Evolutionary conservation across 1,139 yeast genomes (phyloP), one percentile per base, ranked within the genome.

Genomic region (Taphrina flavorubra): DNA sequence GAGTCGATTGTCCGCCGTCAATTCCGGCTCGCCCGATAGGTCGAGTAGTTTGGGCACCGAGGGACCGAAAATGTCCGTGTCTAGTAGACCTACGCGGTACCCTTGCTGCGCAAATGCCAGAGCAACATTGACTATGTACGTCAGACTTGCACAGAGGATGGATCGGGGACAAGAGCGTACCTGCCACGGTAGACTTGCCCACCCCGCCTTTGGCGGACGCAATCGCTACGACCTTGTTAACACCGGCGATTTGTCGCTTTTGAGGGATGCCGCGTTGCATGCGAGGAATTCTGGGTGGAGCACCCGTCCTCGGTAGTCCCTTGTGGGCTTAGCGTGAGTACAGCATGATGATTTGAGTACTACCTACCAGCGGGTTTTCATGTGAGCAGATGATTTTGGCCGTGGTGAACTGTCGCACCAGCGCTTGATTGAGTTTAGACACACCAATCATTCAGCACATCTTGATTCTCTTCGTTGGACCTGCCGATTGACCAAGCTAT

Each of bases 61-160:
- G 0, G 97, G 97, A 0, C 97, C 97, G 78, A 90, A 90, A 8
- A 90, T 82, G 77, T 90, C 97, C 0, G 88, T 90, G 76, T 90
- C 97, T 14, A 90, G 80, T 1, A 90, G 76, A 0, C 96, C 97
- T 0, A 86, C 87, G 44, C 81, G 82, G 57, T 84, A 79, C 0
- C 91, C 90, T 44, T 80, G 76, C 39, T 80, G 76, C 47, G 84
- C 84, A 66, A 90, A 76, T 0, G 90, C 84, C 65, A 88, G 75
- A 0, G 96, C 95, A 14, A 88, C 74, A 73, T 90, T 91, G 5
- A 87, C 87, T 10, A 39, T 2, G 14, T 46, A 14, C 6, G 44
- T 53, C 79, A 51, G 37, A 25, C 11, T 2, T 40, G n/a, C 39
- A 25, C 7, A 18, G 20, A 31, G 6, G 14, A n/a, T 25, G 1